These are phyloP conservation scores for Aspergillus sp. DNA, from an alignment of 2,329 filamentous ascomycete genomes.

Conservation along the genomic window DNA sequence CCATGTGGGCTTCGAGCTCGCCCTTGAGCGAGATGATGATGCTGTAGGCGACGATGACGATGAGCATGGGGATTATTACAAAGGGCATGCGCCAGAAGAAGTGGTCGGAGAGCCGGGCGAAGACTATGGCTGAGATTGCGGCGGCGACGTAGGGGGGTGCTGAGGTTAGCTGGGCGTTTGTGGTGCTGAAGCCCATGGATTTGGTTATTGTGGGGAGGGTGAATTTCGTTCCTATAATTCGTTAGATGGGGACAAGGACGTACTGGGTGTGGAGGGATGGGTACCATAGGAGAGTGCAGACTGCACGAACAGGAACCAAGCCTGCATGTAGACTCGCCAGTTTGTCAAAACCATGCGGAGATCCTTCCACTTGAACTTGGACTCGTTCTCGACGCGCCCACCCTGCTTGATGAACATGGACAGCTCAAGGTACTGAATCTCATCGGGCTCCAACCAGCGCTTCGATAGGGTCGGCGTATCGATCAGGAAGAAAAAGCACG, in stretches of 20 bases:
- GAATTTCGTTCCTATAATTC: constrained; percentile 39
- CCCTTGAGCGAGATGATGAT: constrained; percentile 31
- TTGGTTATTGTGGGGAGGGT: constrained; percentile 45
- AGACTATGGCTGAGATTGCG: constrained; percentile 29
- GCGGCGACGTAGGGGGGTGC: constrained; percentile 33
- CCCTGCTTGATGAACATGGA: constrained; percentile 21
- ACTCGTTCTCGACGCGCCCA: constrained; percentile 8
- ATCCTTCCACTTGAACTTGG: constrained; percentile 14
- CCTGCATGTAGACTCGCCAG: constrained; percentile 20
- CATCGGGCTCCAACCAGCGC: constrained; percentile 42
- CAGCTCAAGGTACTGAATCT: constrained; percentile 31
- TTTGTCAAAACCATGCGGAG: constrained; percentile 15
- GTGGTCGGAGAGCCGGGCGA: constrained; percentile 28
- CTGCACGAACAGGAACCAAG: constrained; percentile 35
- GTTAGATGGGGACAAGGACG: not conserved
- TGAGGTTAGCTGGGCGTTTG: constrained; percentile 39
- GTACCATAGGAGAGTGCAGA: constrained; percentile 30
- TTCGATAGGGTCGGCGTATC: constrained; percentile 7
- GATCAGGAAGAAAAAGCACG: constrained; percentile 17
- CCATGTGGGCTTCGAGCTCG: constrained; percentile 24
- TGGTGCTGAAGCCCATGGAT: constrained; percentile 39
- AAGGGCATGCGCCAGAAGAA: constrained; percentile 34
- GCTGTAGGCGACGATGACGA: constrained; percentile 24
- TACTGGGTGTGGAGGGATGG: not conserved
- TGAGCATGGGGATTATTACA: constrained; percentile 24